Evolutionary conservation across 768 basidiomycete genomes (phyloP).

Genomic region (Boletus vinaceobasis): DNA sequence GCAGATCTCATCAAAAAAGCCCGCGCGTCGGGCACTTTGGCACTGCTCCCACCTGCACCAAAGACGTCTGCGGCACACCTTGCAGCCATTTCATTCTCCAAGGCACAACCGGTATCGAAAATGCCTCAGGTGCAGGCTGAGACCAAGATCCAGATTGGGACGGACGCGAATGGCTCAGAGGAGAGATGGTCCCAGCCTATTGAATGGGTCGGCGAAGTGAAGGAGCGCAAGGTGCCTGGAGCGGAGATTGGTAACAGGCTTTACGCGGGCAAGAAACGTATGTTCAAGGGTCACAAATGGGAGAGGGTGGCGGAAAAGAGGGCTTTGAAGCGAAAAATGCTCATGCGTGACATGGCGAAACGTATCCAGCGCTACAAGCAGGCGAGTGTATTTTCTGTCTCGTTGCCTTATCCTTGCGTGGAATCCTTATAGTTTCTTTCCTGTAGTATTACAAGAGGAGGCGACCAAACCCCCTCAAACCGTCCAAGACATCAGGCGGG

Average conservation of each 20-base stretch:
- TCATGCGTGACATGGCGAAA: constrained; percentile 68
- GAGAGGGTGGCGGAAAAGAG: constrained; percentile 55
- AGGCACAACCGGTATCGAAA: constrained; percentile 9
- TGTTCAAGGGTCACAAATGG: constrained; percentile 96
- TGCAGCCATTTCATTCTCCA: constrained; percentile 18
- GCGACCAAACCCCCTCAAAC: constrained; percentile 57
- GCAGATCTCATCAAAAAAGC: constrained; percentile 77
- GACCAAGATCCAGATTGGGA: neutral
- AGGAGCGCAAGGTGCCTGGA: constrained; percentile 43
- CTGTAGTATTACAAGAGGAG: constrained; percentile 35
- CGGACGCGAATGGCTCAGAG: neutral
- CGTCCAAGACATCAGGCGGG: constrained; percentile 42
- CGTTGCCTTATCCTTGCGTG: neutral
- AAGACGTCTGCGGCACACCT: constrained; percentile 42
- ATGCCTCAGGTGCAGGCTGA: neutral
- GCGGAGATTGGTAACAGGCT: constrained; percentile 57
- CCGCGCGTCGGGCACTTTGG: constrained; percentile 46
- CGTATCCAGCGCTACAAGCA: constrained; percentile 64
- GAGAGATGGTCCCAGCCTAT: constrained; percentile 24
- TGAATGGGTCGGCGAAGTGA: constrained; percentile 42
- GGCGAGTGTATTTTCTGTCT: constrained; percentile 38
- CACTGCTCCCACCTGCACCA: constrained; percentile 66
- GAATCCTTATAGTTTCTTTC: neutral
- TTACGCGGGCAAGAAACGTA: constrained; percentile 73
- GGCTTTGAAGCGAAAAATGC: constrained; percentile 45